Conservation (phyloP, 805 yeast species). For the Pichia ethanolica region DNA sequence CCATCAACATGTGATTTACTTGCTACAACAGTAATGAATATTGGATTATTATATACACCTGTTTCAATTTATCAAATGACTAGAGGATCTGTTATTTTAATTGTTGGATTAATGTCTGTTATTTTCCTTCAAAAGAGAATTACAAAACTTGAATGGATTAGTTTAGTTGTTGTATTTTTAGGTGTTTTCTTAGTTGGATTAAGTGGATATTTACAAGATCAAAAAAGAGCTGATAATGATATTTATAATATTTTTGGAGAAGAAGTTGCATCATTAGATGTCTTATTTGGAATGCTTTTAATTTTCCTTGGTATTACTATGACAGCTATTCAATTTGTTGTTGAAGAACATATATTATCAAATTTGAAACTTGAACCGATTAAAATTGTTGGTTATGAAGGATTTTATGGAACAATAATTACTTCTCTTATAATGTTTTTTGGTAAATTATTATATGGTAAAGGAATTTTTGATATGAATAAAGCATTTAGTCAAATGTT, state of each 20-base stretch:
- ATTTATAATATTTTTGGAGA: not conserved
- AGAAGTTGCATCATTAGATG: slow-evolving; percentile 16
- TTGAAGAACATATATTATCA: slow-evolving; percentile 61
- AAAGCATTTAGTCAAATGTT: slow-evolving; percentile 45
- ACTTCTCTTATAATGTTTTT: slow-evolving; percentile 39
- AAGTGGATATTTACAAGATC: slow-evolving; percentile 42
- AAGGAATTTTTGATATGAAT: slow-evolving; percentile 49
- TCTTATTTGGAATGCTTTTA: slow-evolving; percentile 49
- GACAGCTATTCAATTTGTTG: slow-evolving; percentile 70
- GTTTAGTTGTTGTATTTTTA: slow-evolving; percentile 52
- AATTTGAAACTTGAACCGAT: slow-evolving; percentile 51
- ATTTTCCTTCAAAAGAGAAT: slow-evolving; percentile 50
- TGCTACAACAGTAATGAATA: slow-evolving; percentile 69
- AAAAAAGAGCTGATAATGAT: not conserved
- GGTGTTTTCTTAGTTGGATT: slow-evolving; percentile 72
- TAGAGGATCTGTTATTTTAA: slow-evolving; percentile 69
- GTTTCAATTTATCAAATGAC: slow-evolving; percentile 82
- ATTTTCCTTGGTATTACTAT: slow-evolving; percentile 58
- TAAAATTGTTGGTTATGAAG: slow-evolving; percentile 66
- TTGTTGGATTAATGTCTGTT: slow-evolving; percentile 67
- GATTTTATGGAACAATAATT: slow-evolving; percentile 51
- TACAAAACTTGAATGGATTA: slow-evolving; percentile 58
- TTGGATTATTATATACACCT: slow-evolving; percentile 69
- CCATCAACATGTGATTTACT: slow-evolving; percentile 67
- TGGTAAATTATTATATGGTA: slow-evolving; percentile 36